Evolutionary conservation across 129 eudicot species (phyloP), one percentile per base, ranked within the genome.

Genomic region (Flaveria sonorensis): DNA sequence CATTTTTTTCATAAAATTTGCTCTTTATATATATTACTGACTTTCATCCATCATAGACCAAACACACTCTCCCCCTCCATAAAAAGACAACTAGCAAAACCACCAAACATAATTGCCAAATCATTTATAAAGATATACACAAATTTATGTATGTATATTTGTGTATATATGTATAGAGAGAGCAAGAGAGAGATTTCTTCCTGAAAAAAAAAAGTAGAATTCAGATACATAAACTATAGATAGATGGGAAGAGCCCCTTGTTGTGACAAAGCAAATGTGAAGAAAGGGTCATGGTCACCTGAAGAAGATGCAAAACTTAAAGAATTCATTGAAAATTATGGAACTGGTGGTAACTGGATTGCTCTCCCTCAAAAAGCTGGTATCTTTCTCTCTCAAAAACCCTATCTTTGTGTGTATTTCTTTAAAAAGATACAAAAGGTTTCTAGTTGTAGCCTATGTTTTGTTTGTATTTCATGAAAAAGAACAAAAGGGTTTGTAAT

Each of bases 221-320:
- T 50, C 1, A 55, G 26, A 55, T 19, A 55, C 24, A 55, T 18
- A 55, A 53, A 74, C 75, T 30, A 77, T 40, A 77, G 75, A 83
- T 69, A 60, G 64, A 92, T 93, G 98, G 98, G 98, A 21, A 93
- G 98, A 81, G 94, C 97, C 71, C 98, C 98, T 68, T 93, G 98
- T 71, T 93, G 98, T 90, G 98, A 90, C 73, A 93, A 93, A 81
- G 96, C 92, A 32, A 93, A 81, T 84, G 98, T 93, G 79, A 93
- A 93, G 83, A 93, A 85, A 81, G 98, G 98, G 45, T 97, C 98
- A 39, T 93, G 98, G 98, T 87, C 98, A 7, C 95, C 98, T 73
- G 97, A 93, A 85, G 98, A 93, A 93, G 98, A 93, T 85, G 92
- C 92, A 56, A 93, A 89, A 78, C 96, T 93, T 16, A 93, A 87